These are phyloP conservation scores for Sugiyamaella valdiviana DNA, from an alignment of 805 yeast species.

Conservation along the genomic window DNA sequence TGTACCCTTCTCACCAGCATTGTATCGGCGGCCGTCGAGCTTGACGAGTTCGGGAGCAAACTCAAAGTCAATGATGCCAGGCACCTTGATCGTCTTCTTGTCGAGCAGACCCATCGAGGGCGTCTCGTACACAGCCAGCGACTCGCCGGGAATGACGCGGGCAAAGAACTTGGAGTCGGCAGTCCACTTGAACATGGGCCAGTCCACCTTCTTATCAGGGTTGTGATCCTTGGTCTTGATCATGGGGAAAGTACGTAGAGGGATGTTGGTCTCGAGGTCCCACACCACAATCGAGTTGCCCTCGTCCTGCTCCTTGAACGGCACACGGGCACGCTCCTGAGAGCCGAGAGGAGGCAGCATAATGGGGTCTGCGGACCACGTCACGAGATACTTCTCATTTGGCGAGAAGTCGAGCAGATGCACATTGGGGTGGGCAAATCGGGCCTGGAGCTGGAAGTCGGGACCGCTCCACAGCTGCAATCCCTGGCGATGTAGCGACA, in stretches of 20 bases:
- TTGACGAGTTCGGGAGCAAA: conserved; percentile 88
- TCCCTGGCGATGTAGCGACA: conserved; percentile 90
- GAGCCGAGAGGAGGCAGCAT: conserved; percentile 57
- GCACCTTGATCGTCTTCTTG: conserved; percentile 75
- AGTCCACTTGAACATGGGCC: conserved; percentile 98
- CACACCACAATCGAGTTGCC: conserved; percentile 93
- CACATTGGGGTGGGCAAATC: conserved; percentile 84
- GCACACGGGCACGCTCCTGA: conserved; percentile 56
- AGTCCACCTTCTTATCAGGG: conserved; percentile 55
- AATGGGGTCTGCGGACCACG: conserved; percentile 84
- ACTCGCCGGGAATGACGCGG: conserved; percentile 82
- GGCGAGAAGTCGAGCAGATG: conserved; percentile 90
- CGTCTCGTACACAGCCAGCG: conserved; percentile 83
- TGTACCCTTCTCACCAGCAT: conserved; percentile 44
- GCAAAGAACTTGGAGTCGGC: conserved; percentile 89
- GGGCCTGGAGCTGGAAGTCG: conserved; percentile 61
- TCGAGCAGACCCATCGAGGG: conserved; percentile 74
- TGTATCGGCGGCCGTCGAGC: conserved; percentile 48
- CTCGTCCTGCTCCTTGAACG: conserved; percentile 79
- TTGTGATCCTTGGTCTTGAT: conserved; percentile 35
- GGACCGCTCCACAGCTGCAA: conserved; percentile 95
- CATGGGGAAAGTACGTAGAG: conserved; percentile 84
- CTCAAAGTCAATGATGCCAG: conserved; percentile 83
- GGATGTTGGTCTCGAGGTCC: conserved; percentile 79
- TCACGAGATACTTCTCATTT: conserved; percentile 80